Conservation (phyloP, 768 basidiomycete species). For the Pisolithus orientalis region DNA sequence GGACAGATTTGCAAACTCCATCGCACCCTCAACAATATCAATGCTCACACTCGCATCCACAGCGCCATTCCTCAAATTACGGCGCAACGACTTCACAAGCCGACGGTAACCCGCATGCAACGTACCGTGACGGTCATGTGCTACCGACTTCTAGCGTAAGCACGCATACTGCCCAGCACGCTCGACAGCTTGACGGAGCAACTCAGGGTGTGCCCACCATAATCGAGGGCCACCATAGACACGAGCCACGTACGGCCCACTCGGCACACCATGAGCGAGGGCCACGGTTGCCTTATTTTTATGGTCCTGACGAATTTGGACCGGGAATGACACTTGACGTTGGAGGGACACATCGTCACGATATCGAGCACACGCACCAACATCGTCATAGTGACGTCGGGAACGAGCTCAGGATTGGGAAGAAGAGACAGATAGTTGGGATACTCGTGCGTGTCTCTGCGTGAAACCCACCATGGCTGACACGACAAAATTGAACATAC, state of each 20-base stretch:
- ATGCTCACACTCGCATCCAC: neutral
- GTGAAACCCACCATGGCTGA: neutral
- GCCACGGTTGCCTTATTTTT: constrained; percentile 15
- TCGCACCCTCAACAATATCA: neutral
- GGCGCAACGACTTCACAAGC: neutral
- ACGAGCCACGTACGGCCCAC: constrained; percentile 25
- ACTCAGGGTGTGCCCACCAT: constrained; percentile 2
- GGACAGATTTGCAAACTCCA: neutral
- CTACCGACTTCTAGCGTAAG: too few species aligned
- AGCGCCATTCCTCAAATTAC: neutral
- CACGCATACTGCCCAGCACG: neutral
- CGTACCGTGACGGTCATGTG: too few species aligned
- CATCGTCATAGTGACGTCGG: constrained; percentile 8
- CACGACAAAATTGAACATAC: neutral
- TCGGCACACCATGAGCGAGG: constrained; percentile 23
- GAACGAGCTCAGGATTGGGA: constrained; percentile 33
- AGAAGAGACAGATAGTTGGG: constrained; percentile 64
- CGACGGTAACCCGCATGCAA: neutral
- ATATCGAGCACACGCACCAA: neutral
- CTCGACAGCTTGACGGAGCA: neutral
- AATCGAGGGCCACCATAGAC: constrained; percentile 32
- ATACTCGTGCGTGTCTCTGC: constrained; percentile 45
- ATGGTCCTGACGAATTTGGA: constrained; percentile 10
- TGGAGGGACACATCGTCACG: constrained; percentile 3
- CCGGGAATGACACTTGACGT: neutral